Evolutionary conservation across 2,329 filamentous ascomycete genomes (phyloP), one percentile per base, ranked within the genome.

Genomic region (Coniochaeta hoffmannii): DNA sequence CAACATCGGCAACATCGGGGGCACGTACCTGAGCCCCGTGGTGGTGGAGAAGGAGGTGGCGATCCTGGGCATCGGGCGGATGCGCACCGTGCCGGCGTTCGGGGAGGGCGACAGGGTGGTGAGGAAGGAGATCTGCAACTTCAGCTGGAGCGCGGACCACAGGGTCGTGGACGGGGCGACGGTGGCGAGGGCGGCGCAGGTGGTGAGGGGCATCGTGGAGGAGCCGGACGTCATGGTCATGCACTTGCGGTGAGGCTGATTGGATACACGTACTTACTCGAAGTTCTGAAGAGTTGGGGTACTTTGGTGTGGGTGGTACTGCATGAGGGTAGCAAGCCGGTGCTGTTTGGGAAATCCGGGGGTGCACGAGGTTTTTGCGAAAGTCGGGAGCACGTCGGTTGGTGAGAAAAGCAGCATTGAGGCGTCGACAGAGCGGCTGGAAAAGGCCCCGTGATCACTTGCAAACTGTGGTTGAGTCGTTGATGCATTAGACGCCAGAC

Each of bases 111-210:
- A 81, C 70, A 68, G 72, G 30, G 76, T 97, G 12, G 79, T 92
- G 12, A 85, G 83, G 72, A 89, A 85, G 69, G 87, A 95, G 65
- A 81, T 95, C 58, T 87, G 87, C 68, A 91, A 95, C 67, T 90
- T 97, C 64, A 97, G 92, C 72, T 97, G 93, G 93, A 93, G 89
- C 69, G 93, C 93, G 6, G 92, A 97, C 71, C 94, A 99, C 72
- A 79, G 94, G 19, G 89, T 97, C 54, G 85, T 97, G 50, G 94
- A 99, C 71, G 94, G 94, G 1, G 93, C 93, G 50, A 96, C 92
- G 58, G 90, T 96, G 82, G 94, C 94, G 19, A 81, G 92, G 62
- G 93, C 93, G 69, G 91, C 90, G 12, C 90, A 92, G 64, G 80
- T 87, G 59, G 88, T 97, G 22, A 84, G 85, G 63, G 77, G 78